Evolutionary conservation across 768 basidiomycete species (phyloP).

Genomic region (Tremella yokohamensis): DNA sequence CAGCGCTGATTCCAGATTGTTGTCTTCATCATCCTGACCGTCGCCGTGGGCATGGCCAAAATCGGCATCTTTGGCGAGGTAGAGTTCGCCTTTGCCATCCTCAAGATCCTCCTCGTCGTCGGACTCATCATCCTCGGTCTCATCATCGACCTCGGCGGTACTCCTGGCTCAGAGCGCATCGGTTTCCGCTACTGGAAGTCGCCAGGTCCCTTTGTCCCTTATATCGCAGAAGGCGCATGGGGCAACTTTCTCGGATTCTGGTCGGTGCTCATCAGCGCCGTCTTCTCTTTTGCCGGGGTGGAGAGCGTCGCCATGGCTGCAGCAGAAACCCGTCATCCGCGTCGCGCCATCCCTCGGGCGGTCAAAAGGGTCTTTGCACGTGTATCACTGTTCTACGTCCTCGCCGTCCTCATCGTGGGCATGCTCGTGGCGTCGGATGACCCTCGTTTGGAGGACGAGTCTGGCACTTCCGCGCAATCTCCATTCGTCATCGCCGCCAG

Average conservation of each 20-base stretch:
- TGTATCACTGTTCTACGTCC: conserved; percentile 66
- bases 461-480: conserved; percentile 63
- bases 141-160: conserved; percentile 82
- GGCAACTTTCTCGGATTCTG: conserved; percentile 74
- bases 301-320: conserved; percentile 71
- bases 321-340: conserved; percentile 72
- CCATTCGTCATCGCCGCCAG: conserved; percentile 82
- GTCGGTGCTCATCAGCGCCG: conserved; percentile 73
- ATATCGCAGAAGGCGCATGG: conserved; percentile 59
- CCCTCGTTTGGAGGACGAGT: conserved; percentile 22
- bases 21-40: conserved; percentile 69
- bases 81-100: conserved; percentile 55
- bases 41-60: conserved; percentile 56
- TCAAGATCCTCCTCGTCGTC: conserved; percentile 68
- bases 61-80: conserved; percentile 49
- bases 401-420: conserved; percentile 40
- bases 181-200: conserved; percentile 63
- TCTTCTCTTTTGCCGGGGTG: conserved; percentile 82
- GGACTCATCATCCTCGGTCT: conserved; percentile 60
- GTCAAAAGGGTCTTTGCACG: conserved; percentile 69
- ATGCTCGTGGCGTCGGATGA: conserved; percentile 42
- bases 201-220: conserved; percentile 76
- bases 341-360: conserved; percentile 62
- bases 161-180: conserved; percentile 60
- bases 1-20: conserved; percentile 71